These are phyloP conservation scores for Ogataea corticis DNA, from an alignment of 805 yeast species.

Conservation along the genomic window DNA sequence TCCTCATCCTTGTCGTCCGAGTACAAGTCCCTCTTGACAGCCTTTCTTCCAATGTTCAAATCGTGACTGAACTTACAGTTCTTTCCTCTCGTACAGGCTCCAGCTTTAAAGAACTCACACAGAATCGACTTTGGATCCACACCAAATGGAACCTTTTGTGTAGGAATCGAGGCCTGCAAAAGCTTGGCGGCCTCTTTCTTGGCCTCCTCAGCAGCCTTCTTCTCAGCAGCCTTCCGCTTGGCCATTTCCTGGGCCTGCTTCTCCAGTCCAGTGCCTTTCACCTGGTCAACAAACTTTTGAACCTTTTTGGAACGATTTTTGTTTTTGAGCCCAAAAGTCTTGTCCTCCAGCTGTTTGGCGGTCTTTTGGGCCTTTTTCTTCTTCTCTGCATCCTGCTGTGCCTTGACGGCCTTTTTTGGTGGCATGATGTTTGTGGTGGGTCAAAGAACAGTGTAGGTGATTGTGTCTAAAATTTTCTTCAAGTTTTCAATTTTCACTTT, in stretches of 20 bases:
- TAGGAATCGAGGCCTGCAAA: conserved; percentile 62
- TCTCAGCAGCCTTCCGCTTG: conserved; percentile 78
- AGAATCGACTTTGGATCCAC: conserved; percentile 94
- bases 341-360: conserved; percentile 70
- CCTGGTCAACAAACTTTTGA: conserved; percentile 69
- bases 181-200: conserved; percentile 82
- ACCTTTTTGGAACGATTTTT: conserved; percentile 93
- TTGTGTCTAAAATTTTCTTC: conserved; percentile 10
- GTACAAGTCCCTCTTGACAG: conserved; percentile 87
- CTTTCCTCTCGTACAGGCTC: conserved; percentile 79
- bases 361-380: conserved; percentile 62
- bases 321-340: conserved; percentile 94
- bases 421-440: conserved; percentile 50
- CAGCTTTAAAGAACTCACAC: conserved; percentile 84
- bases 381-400: conserved; percentile 54
- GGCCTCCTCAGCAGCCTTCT: conserved; percentile 88
- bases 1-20: conserved; percentile 72
- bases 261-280: conserved; percentile 59
- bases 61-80: conserved; percentile 95
- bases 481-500: conserved; percentile 7
- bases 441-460: not conserved
- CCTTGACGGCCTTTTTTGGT: conserved; percentile 62
- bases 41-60: conserved; percentile 79
- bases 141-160: conserved; percentile 91
- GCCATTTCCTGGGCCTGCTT: conserved; percentile 48